Base-by-base conservation (phyloP, 352 stramenopile species). In the Phytophthora ohioensis region DNA sequence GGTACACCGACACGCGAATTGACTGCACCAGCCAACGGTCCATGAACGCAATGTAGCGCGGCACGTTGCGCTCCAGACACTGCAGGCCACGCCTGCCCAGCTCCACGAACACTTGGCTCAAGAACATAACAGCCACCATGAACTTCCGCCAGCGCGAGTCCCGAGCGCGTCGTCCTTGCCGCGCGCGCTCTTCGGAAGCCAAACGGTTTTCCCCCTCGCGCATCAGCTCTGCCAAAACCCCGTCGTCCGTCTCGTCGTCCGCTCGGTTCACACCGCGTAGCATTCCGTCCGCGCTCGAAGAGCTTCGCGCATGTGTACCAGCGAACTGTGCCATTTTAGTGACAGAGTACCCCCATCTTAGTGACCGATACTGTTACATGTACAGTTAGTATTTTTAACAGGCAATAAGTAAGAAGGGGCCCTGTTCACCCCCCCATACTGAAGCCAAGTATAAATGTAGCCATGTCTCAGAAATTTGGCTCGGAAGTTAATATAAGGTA, bases 91-190 rank as follows among this genome's bases (percentile, higher is more conserved):
- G 78, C 2, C 83, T 68, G 0, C 79, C 78, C 46, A 90, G 58
- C 56, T 90, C 80, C 17, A 90, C 17, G 30, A 90, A 64, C 46
- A 91, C 71, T 48, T 84, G 76, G 10, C 64, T 75, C 13, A 90
- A 57, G 32, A 84, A 83, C 64, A 82, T 60, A 21, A 90, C 39
- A 15, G 81, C 80, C 39, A 43, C 57, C 21, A 81, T 42, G 56
- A 88, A 85, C 8, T 73, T 67, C 27, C 68, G 69, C 78, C 79
- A 85, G 49, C 79, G 83, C 31, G 64, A 67, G 52, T 75, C 51
- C 30, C 49, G 67, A 57, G 45, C 60, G 5, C 46, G 57, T 13
- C 49, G 60, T 8, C 30, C 48, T 21, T 68, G 13, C 5, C 58
- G 65, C 57, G 60, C 48, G 12, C 66, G 64, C 51, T 80, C 47